These are phyloP conservation scores for Candida dubliniensis DNA, from an alignment of 1,139 yeast species.

Conservation along the genomic window DNA sequence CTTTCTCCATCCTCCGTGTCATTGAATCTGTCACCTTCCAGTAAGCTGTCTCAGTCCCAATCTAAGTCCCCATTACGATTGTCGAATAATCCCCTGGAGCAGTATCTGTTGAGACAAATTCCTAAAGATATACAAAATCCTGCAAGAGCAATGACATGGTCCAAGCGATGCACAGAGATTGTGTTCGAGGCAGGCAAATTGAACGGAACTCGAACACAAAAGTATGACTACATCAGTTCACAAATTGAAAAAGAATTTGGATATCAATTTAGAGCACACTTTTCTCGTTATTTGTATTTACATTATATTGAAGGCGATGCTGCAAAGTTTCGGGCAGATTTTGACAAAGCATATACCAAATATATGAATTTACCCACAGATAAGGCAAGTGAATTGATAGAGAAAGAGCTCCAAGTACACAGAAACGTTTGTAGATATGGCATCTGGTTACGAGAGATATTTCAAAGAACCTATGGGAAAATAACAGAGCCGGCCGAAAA, in stretches of 20 bases:
- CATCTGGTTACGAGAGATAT: conserved; percentile 18
- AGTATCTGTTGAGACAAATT: too few species aligned
- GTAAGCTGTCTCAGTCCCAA: too few species aligned
- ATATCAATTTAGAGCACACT: conserved; percentile 13
- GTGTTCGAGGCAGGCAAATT: conserved; percentile 12
- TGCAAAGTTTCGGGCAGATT: conserved; percentile 13
- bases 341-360: conserved; percentile 16
- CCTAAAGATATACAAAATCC: too few species aligned
- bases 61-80: too few species aligned
- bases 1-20: too few species aligned
- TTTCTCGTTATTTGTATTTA: conserved; percentile 18
- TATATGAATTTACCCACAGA: conserved; percentile 8
- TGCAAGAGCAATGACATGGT: conserved; percentile 10
- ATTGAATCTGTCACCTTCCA: too few species aligned
- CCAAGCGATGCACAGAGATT: conserved; percentile 11
- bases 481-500: conserved; percentile 17
- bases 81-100: too few species aligned
- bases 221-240: conserved; percentile 9
- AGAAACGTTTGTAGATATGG: conserved; percentile 17
- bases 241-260: conserved; percentile 10
- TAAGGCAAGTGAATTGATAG: conserved; percentile 11
- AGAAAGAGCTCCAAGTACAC: conserved; percentile 6
- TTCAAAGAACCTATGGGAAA: conserved; percentile 17
- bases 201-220: not conserved
- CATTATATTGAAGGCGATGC: conserved; percentile 17